Percentiles rank a stretch among this genome's conserved stretches.
Evolutionary conservation across 768 basidiomycete species (phyloP).

Genomic region (Serpula lacrymans): DNA sequence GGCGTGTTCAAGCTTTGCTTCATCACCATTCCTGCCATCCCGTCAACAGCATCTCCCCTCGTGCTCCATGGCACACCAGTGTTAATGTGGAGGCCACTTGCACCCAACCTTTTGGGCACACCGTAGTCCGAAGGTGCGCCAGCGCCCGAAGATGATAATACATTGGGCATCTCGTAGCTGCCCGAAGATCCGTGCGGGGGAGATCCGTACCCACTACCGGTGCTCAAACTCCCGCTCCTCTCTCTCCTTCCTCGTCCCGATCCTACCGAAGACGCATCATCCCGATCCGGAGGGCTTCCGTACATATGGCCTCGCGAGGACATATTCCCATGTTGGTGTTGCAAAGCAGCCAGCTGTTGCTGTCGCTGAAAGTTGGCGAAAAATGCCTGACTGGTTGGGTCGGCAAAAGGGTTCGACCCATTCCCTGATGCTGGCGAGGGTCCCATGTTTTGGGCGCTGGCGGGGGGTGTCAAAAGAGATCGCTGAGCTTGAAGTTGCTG

Average conservation of each 20-base stretch:
- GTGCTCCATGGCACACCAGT: slow-evolving; percentile 22
- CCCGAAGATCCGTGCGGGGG: slow-evolving; percentile 24
- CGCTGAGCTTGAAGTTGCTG: slow-evolving; percentile 31
- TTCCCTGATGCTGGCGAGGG: slow-evolving; percentile 10
- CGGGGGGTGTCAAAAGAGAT: slow-evolving; percentile 41
- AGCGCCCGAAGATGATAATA: slow-evolving; percentile 18
- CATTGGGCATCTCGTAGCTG: slow-evolving; percentile 35
- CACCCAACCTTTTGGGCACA: slow-evolving; percentile 17
- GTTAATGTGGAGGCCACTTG: slow-evolving; percentile 23
- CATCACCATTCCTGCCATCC: slow-evolving; percentile 32
- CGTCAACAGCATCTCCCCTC: slow-evolving; percentile 24
- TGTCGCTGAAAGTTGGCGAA: slow-evolving; percentile 22
- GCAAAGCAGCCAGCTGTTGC: slow-evolving; percentile 28
- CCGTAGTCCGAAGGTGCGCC: slow-evolving; percentile 24
- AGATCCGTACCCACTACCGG: slow-evolving; percentile 29
- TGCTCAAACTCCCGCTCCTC: slow-evolving; percentile 36
- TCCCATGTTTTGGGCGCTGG: slow-evolving; percentile 14
- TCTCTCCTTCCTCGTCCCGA: slow-evolving; percentile 31
- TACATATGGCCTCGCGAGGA: slow-evolving; percentile 20
- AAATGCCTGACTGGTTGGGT: slow-evolving; percentile 16
- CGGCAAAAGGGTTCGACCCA: slow-evolving; percentile 6
- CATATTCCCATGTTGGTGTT: slow-evolving; percentile 24
- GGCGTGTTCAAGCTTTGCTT: slow-evolving; percentile 32
- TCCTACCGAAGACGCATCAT: slow-evolving; percentile 36
- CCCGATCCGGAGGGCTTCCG: slow-evolving; percentile 32